Evolutionary conservation across 371 early-diverging fungal species (phyloP).

Genomic region (Rhizopus arrhizus): DNA sequence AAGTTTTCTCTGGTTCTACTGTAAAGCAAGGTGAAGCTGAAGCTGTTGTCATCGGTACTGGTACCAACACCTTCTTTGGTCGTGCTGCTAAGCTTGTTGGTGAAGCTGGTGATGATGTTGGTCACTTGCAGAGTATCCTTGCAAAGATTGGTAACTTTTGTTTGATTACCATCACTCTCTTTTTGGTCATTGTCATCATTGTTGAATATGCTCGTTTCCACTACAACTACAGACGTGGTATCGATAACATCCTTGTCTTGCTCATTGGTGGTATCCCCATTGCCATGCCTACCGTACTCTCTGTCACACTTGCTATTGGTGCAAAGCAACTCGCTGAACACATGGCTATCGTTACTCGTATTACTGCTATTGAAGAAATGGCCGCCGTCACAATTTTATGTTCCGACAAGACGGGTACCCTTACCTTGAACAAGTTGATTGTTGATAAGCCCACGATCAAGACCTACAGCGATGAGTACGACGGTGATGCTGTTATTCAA

Average conservation of each 20-base stretch:
- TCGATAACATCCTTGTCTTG: conserved; percentile 73
- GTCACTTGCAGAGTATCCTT: conserved; percentile 87
- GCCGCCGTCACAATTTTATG: conserved; percentile 93
- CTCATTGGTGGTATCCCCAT: conserved; percentile 81
- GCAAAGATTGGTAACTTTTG: conserved; percentile 91
- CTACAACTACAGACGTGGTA: conserved; percentile 67
- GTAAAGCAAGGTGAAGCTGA: conserved; percentile 92
- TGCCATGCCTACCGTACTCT: conserved; percentile 82
- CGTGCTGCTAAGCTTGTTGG: conserved; percentile 84
- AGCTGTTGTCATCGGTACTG: conserved; percentile 86
- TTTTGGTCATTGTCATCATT: conserved; percentile 78
- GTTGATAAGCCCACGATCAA: conserved; percentile 68
- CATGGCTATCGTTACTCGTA: conserved; percentile 87
- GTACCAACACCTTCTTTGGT: conserved; percentile 87
- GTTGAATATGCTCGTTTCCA: conserved; percentile 81
- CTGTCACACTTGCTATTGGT: conserved; percentile 92
- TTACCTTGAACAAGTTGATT: conserved; percentile 90
- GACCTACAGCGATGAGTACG: conserved; percentile 55
- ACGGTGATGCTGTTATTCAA: conserved; percentile 61
- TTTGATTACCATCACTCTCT: conserved; percentile 64
- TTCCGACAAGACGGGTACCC: conserved; percentile 96
- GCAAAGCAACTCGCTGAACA: conserved; percentile 90
- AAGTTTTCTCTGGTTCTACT: conserved; percentile 77
- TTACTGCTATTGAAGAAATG: conserved; percentile 89
- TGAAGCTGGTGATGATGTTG: conserved; percentile 77